These are phyloP conservation scores for Fusarium kyushuense DNA, from an alignment of 2,329 filamentous ascomycete genomes.

Conservation along the genomic window DNA sequence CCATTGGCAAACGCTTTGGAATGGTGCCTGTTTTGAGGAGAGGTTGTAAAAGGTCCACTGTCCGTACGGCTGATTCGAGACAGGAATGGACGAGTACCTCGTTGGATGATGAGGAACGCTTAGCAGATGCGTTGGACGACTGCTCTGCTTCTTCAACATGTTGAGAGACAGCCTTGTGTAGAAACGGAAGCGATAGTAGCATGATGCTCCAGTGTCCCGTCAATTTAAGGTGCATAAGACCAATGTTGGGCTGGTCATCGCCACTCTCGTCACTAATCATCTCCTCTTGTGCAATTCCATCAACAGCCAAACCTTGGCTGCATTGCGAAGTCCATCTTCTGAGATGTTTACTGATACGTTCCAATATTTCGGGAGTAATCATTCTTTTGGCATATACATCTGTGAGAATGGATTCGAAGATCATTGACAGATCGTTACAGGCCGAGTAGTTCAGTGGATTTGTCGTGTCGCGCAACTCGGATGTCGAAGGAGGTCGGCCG, in stretches of 20 bases:
- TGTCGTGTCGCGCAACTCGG: slow-evolving; percentile 46
- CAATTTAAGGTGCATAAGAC: slow-evolving; percentile 51
- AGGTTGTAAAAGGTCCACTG: slow-evolving; percentile 55
- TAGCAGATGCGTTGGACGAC: slow-evolving; percentile 16
- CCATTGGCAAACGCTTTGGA: slow-evolving; percentile 58
- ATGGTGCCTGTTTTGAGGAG: slow-evolving; percentile 52
- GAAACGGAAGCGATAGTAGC: slow-evolving; percentile 53
- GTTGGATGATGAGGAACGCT: slow-evolving; percentile 22
- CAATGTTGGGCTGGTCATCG: slow-evolving; percentile 41
- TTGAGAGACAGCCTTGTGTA: slow-evolving; percentile 49
- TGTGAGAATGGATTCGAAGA: slow-evolving; percentile 54
- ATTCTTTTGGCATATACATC: slow-evolving; percentile 52
- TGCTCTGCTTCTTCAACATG: slow-evolving; percentile 38
- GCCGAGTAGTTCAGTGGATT: slow-evolving; percentile 44
- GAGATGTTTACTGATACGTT: slow-evolving; percentile 44
- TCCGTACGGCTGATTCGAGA: slow-evolving; percentile 52
- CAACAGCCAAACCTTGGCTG: slow-evolving; percentile 25
- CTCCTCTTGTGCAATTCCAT: slow-evolving; percentile 42
- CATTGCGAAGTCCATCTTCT: slow-evolving; percentile 44
- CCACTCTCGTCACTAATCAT: slow-evolving; percentile 32
- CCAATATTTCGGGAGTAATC: slow-evolving; percentile 47
- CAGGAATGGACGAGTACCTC: slow-evolving; percentile 51
- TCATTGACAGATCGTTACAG: slow-evolving; percentile 52
- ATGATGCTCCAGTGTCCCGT: slow-evolving; percentile 57
- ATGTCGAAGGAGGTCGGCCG: slow-evolving; percentile 51